Percentiles rank a stretch among this genome's conserved stretches.
Conservation (phyloP, 139 green algal genomes). For the Chlorella sp. region DNA sequence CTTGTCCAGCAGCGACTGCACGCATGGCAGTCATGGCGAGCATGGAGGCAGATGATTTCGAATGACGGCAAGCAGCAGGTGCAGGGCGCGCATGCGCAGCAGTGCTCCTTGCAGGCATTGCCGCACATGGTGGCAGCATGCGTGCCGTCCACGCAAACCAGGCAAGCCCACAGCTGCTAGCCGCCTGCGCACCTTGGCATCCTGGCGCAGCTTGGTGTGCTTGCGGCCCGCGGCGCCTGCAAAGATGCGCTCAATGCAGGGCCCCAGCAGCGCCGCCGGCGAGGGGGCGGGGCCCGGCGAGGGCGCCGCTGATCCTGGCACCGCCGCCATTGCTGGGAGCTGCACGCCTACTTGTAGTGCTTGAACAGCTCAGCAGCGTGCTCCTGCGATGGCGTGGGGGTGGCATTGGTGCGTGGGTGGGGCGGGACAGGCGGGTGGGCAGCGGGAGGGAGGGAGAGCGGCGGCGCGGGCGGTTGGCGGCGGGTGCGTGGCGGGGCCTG, state of each 20-base stretch:
- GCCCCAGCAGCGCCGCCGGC: slow-evolving; percentile 46
- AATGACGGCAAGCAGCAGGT: too few relatives aligned
- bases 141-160: too few relatives aligned
- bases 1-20: slow-evolving; percentile 37
- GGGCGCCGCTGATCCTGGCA: too few relatives aligned
- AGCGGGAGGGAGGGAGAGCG: too few relatives aligned
- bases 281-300: not conserved
- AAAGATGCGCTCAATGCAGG: slow-evolving; percentile 61
- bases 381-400: slow-evolving; percentile 29
- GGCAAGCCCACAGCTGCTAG: not conserved
- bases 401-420: not conserved
- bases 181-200: slow-evolving; percentile 46
- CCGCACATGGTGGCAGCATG: too few relatives aligned
- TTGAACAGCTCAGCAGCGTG: slow-evolving; percentile 33
- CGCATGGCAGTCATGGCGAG: not conserved
- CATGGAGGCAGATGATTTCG: too few relatives aligned
- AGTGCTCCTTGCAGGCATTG: too few relatives aligned
- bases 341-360: slow-evolving; percentile 1
- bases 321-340: not conserved
- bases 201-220: slow-evolving; percentile 54
- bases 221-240: slow-evolving; percentile 54
- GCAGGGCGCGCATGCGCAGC: too few relatives aligned
- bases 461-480: slow-evolving; percentile 2
- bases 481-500: not conserved
- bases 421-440: too few relatives aligned